Evolutionary conservation across 345 rosid species (phyloP).

Genomic region (Capsella bursapastoris): DNA sequence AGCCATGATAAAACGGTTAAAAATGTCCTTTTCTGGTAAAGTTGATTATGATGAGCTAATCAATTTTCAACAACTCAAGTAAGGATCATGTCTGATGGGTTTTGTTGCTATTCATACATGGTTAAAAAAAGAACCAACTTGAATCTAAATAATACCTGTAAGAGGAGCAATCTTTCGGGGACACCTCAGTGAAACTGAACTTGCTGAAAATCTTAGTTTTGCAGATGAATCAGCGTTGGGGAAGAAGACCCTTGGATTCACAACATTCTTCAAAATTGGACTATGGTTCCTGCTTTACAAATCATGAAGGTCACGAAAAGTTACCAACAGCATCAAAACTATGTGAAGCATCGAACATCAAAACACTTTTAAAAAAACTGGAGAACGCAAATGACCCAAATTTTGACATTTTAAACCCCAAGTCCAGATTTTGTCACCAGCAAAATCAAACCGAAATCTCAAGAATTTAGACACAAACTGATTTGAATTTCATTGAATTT

Average conservation of each 20-base stretch:
- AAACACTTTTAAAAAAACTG: background rate
- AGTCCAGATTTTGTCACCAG: background rate
- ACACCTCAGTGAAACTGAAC: slow-evolving; percentile 17
- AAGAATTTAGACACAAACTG: background rate
- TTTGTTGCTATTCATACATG: background rate
- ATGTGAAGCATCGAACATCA: slow-evolving; percentile 1
- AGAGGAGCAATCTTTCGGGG: slow-evolving; percentile 22
- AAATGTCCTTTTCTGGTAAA: background rate
- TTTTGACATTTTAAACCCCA: background rate
- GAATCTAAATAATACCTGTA: slow-evolving; percentile 26
- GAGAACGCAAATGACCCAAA: background rate
- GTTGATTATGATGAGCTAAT: background rate
- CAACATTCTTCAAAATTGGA: slow-evolving; percentile 10
- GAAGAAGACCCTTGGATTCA: slow-evolving; percentile 29
- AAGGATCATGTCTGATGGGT: background rate
- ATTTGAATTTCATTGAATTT: background rate
- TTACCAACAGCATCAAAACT: slow-evolving; percentile 16
- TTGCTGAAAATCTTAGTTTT: slow-evolving; percentile 23
- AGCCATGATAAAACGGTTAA: background rate
- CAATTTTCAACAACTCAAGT: background rate
- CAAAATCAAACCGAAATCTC: background rate
- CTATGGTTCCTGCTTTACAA: slow-evolving; percentile 9
- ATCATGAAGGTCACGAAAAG: background rate
- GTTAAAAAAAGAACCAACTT: background rate
- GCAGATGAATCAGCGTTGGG: slow-evolving; percentile 1